phyloP scores from a whole-genome alignment of 352 stramenopile species.

The Nothophytophthora sp. region DNA sequence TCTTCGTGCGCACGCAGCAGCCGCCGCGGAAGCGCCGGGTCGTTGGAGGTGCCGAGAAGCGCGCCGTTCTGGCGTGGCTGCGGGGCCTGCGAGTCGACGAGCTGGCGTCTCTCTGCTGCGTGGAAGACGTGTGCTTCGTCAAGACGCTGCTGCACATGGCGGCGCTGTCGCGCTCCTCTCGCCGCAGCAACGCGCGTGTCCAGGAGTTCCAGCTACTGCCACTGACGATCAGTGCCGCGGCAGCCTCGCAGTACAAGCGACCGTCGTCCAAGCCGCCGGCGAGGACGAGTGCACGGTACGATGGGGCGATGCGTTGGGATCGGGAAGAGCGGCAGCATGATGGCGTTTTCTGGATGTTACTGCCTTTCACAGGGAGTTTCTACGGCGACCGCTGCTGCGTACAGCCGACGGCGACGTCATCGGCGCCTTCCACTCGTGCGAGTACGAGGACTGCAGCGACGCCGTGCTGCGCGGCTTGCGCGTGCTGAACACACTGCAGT shows the following conservation, averaged over 20 bases:
- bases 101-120: conserved; percentile 58
- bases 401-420: conserved; percentile 61
- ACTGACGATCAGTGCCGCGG: not conserved
- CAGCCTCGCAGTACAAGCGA: conserved; percentile 8
- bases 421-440: conserved; percentile 42
- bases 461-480: conserved; percentile 35
- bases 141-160: conserved; percentile 81
- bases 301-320: not conserved
- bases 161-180: conserved; percentile 12
- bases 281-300: conserved; percentile 19
- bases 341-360: conserved; percentile 1
- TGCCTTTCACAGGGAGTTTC: conserved; percentile 50
- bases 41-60: conserved; percentile 34
- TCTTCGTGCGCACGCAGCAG: conserved; percentile 35
- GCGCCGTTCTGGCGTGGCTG: conserved; percentile 54
- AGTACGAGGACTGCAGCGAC: conserved; percentile 45
- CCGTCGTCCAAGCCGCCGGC: conserved; percentile 3
- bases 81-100: conserved; percentile 35
- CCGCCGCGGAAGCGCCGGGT: conserved; percentile 6
- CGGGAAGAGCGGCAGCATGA: too few species aligned
- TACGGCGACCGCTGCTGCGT: conserved; percentile 41
- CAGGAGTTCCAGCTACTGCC: conserved; percentile 65
- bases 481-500: conserved; percentile 67
- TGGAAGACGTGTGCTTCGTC: conserved; percentile 72
- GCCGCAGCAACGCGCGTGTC: conserved; percentile 7